phyloP scores from a whole-genome alignment of 2,329 filamentous ascomycete species.

The Apiospora phragmitis region DNA sequence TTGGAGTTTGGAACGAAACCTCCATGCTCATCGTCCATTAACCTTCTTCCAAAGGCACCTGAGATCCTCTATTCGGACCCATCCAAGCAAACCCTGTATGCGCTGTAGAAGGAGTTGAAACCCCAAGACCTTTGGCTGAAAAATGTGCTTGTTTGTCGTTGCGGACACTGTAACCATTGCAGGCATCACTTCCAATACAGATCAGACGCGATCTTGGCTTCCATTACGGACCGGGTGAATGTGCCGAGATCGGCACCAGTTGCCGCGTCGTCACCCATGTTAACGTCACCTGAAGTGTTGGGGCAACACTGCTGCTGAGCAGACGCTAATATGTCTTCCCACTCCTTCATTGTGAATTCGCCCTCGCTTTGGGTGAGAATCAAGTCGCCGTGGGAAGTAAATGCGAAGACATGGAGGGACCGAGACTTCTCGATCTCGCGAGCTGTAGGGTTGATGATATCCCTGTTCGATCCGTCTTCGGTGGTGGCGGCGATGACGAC shows the following conservation, averaged over 20 bases:
- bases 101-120: background rate
- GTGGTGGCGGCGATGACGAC: conserved; percentile 61
- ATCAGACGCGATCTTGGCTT: conserved; percentile 39
- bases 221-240: conserved; percentile 63
- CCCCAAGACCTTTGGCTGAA: background rate
- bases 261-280: conserved; percentile 48
- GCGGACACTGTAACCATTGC: background rate
- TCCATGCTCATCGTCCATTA: background rate
- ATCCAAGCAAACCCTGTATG: background rate
- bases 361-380: conserved; percentile 83
- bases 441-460: conserved; percentile 62
- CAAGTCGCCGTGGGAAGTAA: conserved; percentile 72
- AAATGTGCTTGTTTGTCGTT: background rate
- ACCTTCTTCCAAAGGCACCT: background rate
- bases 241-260: conserved; percentile 53
- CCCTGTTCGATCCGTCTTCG: conserved; percentile 38
- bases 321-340: conserved; percentile 68
- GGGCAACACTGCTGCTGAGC: conserved; percentile 67
- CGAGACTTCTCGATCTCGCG: conserved; percentile 61
- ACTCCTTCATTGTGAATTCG: conserved; percentile 71
- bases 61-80: conserved; percentile 6
- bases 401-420: conserved; percentile 82
- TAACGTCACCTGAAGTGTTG: conserved; percentile 37
- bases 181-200: conserved; percentile 54
- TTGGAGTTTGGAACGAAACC: background rate